Conservation (phyloP, 257 asterid genomes). For the Marsdenia floribunda region DNA sequence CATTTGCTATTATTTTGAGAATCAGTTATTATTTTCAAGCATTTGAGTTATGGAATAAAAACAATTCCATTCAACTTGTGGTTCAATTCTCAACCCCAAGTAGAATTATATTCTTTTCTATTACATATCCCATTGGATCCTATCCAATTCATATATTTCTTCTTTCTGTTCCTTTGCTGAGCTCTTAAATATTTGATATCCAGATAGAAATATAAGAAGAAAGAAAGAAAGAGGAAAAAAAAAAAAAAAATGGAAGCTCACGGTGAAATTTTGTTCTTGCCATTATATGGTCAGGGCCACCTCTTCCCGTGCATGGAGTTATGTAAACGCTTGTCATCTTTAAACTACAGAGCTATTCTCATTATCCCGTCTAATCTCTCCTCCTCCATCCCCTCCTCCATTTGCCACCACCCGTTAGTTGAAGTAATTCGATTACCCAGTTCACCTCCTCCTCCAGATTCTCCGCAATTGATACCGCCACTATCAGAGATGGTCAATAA, state of each 20-base stretch:
- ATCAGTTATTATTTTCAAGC: too few species aligned
- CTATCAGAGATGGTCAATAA: slow-evolving; percentile 5
- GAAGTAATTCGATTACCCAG: slow-evolving; percentile 26
- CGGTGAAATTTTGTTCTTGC: slow-evolving; percentile 54
- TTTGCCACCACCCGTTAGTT: slow-evolving; percentile 14
- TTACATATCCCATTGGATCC: too few species aligned
- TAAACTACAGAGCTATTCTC: slow-evolving; percentile 36
- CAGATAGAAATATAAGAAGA: too few species aligned
- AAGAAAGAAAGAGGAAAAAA: too few species aligned
- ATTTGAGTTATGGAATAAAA: too few species aligned
- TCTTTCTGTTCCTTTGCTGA: too few species aligned
- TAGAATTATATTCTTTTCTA: too few species aligned
- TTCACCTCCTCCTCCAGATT: slow-evolving; percentile 27
- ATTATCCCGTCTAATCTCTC: slow-evolving; percentile 61
- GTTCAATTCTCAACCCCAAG: too few species aligned
- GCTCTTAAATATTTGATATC: too few species aligned
- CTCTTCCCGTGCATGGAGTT: slow-evolving; percentile 62
- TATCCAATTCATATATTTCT: too few species aligned
- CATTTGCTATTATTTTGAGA: too few species aligned
- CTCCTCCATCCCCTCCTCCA: slow-evolving; percentile 40
- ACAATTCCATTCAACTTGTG: too few species aligned
- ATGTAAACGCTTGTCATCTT: slow-evolving; percentile 44
- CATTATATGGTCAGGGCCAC: slow-evolving; percentile 84
- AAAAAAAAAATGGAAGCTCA: slow-evolving; percentile 29
- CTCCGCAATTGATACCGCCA: slow-evolving; percentile 1